phyloP scores from a whole-genome alignment of 805 yeast genomes.

The Candida maltosa region DNA sequence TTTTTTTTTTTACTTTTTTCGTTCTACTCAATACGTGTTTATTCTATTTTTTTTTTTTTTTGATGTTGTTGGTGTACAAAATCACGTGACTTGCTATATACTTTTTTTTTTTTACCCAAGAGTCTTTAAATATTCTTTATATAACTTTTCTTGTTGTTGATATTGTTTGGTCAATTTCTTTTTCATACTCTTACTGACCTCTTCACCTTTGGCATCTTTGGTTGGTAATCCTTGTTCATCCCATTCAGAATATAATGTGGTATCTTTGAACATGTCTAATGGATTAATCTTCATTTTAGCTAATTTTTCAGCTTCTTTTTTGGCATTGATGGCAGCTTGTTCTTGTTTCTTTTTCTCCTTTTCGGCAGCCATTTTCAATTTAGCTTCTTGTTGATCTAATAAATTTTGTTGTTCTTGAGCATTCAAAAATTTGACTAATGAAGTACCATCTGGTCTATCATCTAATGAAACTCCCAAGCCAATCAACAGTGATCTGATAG shows the following conservation, averaged over 20 bases:
- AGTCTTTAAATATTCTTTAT: conserved; percentile 54
- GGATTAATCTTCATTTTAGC: conserved; percentile 73
- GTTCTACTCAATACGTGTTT: not conserved
- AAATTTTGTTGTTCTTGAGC: conserved; percentile 67
- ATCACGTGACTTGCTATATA: not conserved
- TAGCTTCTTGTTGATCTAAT: conserved; percentile 56
- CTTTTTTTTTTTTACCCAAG: not conserved
- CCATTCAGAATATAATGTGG: conserved; percentile 62
- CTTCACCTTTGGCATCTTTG: conserved; percentile 73
- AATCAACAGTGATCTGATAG: conserved; percentile 67
- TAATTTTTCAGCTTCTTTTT: conserved; percentile 58
- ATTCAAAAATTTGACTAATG: conserved; percentile 78
- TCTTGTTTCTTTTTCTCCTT: conserved; percentile 58
- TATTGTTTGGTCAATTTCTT: conserved; percentile 80
- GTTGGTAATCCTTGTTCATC: conserved; percentile 85
- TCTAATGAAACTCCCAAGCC: conserved; percentile 81
- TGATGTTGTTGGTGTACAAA: not conserved
- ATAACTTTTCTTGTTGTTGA: conserved; percentile 78
- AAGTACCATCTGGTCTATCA: conserved; percentile 79
- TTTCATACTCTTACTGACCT: conserved; percentile 76
- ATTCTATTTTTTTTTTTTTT: not conserved
- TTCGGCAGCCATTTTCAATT: conserved; percentile 54
- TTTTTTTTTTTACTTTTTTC: not conserved
- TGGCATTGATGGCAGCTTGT: conserved; percentile 48
- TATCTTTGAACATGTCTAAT: conserved; percentile 64